These are phyloP conservation scores for Pyrenula massariospora DNA, from an alignment of 495 filamentous ascomycete genomes.

Conservation along the genomic window DNA sequence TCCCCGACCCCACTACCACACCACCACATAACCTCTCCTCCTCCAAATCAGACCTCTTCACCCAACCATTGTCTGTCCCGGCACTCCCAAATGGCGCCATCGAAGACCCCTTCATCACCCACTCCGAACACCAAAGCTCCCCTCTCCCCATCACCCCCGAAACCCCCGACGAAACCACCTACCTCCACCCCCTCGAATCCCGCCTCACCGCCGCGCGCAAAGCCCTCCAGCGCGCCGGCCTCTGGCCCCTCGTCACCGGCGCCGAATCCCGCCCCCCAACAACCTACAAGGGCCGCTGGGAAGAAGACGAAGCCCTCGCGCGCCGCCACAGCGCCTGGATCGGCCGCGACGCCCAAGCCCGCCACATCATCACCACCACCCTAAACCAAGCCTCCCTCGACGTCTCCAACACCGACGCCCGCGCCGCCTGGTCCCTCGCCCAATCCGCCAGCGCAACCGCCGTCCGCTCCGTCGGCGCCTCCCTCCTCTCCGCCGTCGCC, in stretches of 20 bases:
- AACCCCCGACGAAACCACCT: neutral
- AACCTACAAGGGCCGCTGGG: neutral
- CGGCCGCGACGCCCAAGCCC: neutral
- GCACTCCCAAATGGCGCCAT: neutral
- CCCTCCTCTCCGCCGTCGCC: neutral
- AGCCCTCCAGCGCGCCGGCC: neutral
- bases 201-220: neutral
- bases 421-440: neutral
- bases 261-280: neutral
- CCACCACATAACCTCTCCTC: neutral
- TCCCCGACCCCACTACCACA: neutral
- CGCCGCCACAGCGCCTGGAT: neutral
- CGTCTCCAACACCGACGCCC: neutral
- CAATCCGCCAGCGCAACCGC: neutral
- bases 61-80: neutral
- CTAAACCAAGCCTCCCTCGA: neutral
- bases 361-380: neutral
- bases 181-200: neutral
- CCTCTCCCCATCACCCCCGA: neutral
- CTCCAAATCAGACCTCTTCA: neutral
- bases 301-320: neutral
- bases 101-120: neutral
- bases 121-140: neutral
- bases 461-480: neutral
- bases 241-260: neutral